Evolutionary conservation across 1,284 basidiomycete genomes (phyloP).

Genomic region (Cutaneotrichosporon dermatis): DNA sequence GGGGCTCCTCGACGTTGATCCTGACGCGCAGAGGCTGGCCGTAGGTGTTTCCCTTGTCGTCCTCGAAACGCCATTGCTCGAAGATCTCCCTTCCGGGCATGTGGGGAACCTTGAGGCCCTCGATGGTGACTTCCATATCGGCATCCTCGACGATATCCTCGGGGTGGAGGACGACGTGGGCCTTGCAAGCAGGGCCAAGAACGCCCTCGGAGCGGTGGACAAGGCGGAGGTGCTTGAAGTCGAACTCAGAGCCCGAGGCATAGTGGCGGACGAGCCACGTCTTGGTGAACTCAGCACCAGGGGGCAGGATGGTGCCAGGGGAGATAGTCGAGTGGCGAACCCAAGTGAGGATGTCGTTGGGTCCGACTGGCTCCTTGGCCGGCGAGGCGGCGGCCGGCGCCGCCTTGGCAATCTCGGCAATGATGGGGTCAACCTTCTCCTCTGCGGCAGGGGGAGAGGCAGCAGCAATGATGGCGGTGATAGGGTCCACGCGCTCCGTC

Average conservation of each 20-base stretch:
- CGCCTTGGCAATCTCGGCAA: neutral
- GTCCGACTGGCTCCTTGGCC: neutral
- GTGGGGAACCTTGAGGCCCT: constrained; percentile 37
- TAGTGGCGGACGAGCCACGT: constrained; percentile 43
- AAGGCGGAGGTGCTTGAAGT: constrained; percentile 32
- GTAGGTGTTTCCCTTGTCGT: constrained; percentile 37
- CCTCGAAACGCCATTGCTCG: constrained; percentile 42
- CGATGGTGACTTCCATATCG: constrained; percentile 34
- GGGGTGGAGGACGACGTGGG: constrained; percentile 12
- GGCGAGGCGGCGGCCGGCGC: neutral
- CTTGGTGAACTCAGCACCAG: constrained; percentile 45
- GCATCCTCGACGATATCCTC: constrained; percentile 33
- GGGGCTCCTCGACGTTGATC: constrained; percentile 28
- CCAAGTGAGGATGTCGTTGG: constrained; percentile 42
- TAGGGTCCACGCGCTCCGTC: constrained; percentile 4
- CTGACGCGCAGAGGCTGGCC: constrained; percentile 41
- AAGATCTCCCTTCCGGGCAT: constrained; percentile 33
- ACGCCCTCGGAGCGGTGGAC: constrained; percentile 25
- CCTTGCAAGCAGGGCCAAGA: constrained; percentile 24
- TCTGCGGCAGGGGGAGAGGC: neutral
- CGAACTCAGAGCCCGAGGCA: constrained; percentile 35
- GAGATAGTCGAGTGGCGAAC: constrained; percentile 42
- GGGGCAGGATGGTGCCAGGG: constrained; percentile 33
- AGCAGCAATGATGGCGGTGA: constrained; percentile 6
- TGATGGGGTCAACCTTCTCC: constrained; percentile 4